phyloP scores from a whole-genome alignment of 371 early-diverging fungal genomes.

The Haplosporangium sp. region DNA sequence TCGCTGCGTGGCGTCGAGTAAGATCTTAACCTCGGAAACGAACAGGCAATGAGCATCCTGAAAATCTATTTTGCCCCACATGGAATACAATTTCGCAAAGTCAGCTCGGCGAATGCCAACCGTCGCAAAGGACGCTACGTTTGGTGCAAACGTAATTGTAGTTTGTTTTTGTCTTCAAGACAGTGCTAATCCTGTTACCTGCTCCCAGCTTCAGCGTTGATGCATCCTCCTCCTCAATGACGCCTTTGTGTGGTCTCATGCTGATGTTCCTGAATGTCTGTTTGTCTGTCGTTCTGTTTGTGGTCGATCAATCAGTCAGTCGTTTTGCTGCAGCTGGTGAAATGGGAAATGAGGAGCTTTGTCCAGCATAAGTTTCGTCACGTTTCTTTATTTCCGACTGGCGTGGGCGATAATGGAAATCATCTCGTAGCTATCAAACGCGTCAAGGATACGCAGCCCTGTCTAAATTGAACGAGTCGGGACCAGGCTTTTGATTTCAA shows the following conservation, averaged over 20 bases:
- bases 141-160: background rate
- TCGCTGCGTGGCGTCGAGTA: constrained; percentile 78
- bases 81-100: background rate
- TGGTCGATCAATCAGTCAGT: too few species aligned
- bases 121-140: background rate
- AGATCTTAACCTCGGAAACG: constrained; percentile 85
- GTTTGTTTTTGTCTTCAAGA: background rate
- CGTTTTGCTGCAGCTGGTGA: too few species aligned
- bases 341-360: too few species aligned
- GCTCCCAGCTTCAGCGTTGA: constrained; percentile 77
- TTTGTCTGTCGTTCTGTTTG: too few species aligned
- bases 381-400: too few species aligned
- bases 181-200: constrained; percentile 53
- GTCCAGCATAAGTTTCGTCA: too few species aligned
- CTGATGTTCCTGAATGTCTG: background rate
- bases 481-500: too few species aligned
- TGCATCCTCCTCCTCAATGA: constrained; percentile 81
- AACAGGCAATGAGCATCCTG: constrained; percentile 85
- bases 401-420: too few species aligned
- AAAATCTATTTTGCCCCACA: constrained; percentile 65
- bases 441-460: too few species aligned
- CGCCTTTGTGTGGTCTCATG: constrained; percentile 66
- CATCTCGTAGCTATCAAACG: too few species aligned
- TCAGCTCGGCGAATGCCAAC: background rate
- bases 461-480: too few species aligned